These are phyloP conservation scores for Vitis hybrid DNA, from an alignment of 177 flowering plant genomes.

Conservation along the genomic window DNA sequence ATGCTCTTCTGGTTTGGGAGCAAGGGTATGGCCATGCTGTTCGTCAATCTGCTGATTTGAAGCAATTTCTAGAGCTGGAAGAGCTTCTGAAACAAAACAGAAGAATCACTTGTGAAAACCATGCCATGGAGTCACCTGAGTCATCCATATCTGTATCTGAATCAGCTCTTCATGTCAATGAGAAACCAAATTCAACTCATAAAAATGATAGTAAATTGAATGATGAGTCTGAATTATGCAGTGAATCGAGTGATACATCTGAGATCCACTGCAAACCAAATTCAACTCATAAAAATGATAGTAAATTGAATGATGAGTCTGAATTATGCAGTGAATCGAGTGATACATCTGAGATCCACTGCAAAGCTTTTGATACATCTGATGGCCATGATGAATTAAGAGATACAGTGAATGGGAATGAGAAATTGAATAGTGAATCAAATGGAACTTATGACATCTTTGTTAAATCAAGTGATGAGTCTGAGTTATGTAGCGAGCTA, in stretches of 20 bases:
- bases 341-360: constrained; percentile 13
- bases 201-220: constrained; percentile 15
- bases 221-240: constrained; percentile 18
- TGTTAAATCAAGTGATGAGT: constrained; percentile 14
- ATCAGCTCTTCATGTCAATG: constrained; percentile 25
- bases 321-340: constrained; percentile 13
- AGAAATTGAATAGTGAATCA: constrained; percentile 10
- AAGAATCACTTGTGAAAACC: constrained; percentile 21
- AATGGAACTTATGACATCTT: constrained; percentile 26
- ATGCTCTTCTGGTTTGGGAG: constrained; percentile 79
- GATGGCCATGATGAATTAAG: constrained; percentile 11
- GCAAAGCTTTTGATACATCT: constrained; percentile 18
- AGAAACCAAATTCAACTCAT: constrained; percentile 22
- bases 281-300: constrained; percentile 11
- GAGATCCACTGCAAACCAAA: constrained; percentile 6
- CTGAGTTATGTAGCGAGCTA: constrained; percentile 15
- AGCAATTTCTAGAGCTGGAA: constrained; percentile 84
- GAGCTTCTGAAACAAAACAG: constrained; percentile 63
- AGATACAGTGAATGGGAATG: constrained; percentile 10
- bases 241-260: constrained; percentile 17
- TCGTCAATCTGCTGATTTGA: constrained; percentile 70
- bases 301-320: constrained; percentile 20
- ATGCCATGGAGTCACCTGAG: constrained; percentile 26
- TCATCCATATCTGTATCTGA: constrained; percentile 25
- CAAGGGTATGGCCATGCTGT: constrained; percentile 73